Evolutionary conservation across 1,284 basidiomycete genomes (phyloP), one percentile per base, ranked within the genome.

Genomic region (Cryptococcus depauperatus): DNA sequence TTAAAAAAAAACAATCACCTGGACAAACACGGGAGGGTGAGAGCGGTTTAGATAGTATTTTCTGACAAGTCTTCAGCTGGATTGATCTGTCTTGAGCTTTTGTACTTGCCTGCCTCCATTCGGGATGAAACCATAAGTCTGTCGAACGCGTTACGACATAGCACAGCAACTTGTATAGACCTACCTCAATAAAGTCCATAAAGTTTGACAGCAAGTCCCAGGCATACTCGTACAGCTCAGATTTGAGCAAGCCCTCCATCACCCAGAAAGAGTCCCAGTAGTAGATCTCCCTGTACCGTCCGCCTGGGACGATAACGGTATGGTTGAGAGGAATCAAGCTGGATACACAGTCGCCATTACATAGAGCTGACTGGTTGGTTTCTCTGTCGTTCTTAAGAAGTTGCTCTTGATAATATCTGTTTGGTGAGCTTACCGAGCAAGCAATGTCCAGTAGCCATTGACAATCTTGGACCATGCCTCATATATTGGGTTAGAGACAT

Each of bases 291-390:
- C 67, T 72, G 71, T 84, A 85, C 3, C 83, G 73, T 26, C 83
- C 83, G 2, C 84, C 90, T 8, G 91, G 89, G 32, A 95, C 79
- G 18, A 92, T 84, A 61, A 93, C 87, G 0, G 85, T 87, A 58
- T 92, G 77, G 61, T 93, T 92, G 43, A 93, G 74, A 3, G 88
- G 87, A 51, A 95, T 89, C 38, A 95, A 73, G 1, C 83, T 78
- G 63, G 85, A 85, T 61, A 86, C 83, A 62, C 89, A 93, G 7
- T 75, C 75, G 22, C 77, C 59, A 6, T 61, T 57, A 63, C 89
- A 92, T 3, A 90, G 64, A 1, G 77, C 73, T 0, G 79, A 78
- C 14, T 73, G 58, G 58, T 93, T 90, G 3, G 88, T 89, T 13
- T 74, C 54, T 19, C 66, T 62, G 35, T 35, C 35, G 2, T 35